Conservation (phyloP, 768 basidiomycete genomes). For the Rhodosporidiobolus odoratus region DNA sequence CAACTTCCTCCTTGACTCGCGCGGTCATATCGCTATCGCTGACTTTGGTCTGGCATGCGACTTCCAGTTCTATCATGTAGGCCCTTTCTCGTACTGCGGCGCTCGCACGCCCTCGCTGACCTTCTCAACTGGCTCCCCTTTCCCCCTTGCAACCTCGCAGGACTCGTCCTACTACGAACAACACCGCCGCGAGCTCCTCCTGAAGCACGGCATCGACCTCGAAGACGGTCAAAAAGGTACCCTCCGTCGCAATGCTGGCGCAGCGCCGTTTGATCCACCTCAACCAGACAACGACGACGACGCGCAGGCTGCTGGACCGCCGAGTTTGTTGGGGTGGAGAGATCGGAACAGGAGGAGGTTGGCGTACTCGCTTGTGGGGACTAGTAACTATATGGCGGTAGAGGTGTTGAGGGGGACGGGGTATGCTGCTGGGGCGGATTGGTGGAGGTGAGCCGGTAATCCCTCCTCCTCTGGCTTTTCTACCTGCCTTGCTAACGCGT, state of each 20-base stretch:
- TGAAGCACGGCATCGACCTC: slow-evolving; percentile 91
- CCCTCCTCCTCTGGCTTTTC: background rate
- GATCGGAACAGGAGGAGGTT: slow-evolving; percentile 90
- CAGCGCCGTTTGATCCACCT: slow-evolving; percentile 55
- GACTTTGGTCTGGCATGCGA: slow-evolving; percentile 94
- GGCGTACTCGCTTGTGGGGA: slow-evolving; percentile 45
- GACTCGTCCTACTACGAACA: slow-evolving; percentile 78
- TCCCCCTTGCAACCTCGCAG: slow-evolving; percentile 53
- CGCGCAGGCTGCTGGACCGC: slow-evolving; percentile 56
- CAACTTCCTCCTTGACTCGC: slow-evolving; percentile 89
- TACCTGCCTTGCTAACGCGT: no score
- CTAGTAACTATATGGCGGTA: slow-evolving; percentile 38
- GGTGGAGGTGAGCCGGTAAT: slow-evolving; percentile 66
- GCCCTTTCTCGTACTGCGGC: slow-evolving; percentile 5
- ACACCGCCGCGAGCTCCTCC: slow-evolving; percentile 77
- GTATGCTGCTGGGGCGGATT: slow-evolving; percentile 90
- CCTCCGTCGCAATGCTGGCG: background rate
- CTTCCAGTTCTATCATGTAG: slow-evolving; percentile 37
- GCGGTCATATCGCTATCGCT: slow-evolving; percentile 88
- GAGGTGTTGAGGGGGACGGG: slow-evolving; percentile 55
- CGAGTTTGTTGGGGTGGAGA: slow-evolving; percentile 78
- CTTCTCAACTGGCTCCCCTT: background rate
- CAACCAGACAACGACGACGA: slow-evolving; percentile 66
- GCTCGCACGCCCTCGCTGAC: background rate
- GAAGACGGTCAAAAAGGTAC: slow-evolving; percentile 56